Percentiles rank a stretch among this genome's conserved stretches.
Conservation (phyloP, 768 basidiomycete species). For the Agaricus subrufescens region DNA sequence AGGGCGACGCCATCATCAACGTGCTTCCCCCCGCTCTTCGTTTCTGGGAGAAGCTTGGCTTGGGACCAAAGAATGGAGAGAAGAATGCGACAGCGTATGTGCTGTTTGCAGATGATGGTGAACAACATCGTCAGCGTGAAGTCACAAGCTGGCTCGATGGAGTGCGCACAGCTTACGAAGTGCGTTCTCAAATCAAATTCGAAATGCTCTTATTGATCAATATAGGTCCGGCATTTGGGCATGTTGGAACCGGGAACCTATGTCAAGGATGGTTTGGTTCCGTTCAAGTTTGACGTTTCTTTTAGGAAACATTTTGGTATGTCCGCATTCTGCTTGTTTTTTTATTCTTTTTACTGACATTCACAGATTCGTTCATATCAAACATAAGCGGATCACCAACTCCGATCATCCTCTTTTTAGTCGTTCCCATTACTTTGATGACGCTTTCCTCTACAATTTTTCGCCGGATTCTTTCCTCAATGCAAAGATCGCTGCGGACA, state of each 20-base stretch:
- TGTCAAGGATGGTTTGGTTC: conserved; percentile 52
- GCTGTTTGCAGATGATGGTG: conserved; percentile 59
- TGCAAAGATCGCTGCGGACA: conserved; percentile 51
- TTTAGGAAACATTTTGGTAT: conserved; percentile 65
- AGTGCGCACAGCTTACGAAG: conserved; percentile 53
- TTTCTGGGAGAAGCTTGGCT: conserved; percentile 84
- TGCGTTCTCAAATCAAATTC: conserved; percentile 22
- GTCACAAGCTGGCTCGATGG: conserved; percentile 59
- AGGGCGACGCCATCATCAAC: conserved; percentile 66
- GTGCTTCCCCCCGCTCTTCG: conserved; percentile 64
- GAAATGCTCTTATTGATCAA: conserved; percentile 2
- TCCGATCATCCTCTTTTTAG: conserved; percentile 63
- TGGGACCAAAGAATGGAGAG: conserved; percentile 63
- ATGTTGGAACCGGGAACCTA: conserved; percentile 49
- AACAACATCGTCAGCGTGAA: conserved; percentile 37
- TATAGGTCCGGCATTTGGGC: conserved; percentile 61
- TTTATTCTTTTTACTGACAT: conserved; percentile 3
- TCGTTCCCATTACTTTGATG: conserved; percentile 56
- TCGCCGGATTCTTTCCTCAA: conserved; percentile 62
- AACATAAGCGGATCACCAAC: conserved; percentile 31
- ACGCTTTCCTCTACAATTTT: conserved; percentile 61
- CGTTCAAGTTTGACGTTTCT: conserved; percentile 58
- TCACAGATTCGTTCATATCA: conserved; percentile 45
- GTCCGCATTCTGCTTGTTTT: conserved; percentile 12
- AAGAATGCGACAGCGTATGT: conserved; percentile 70